Conservation (phyloP, 495 filamentous ascomycete species). For the Letharia lupina region DNA sequence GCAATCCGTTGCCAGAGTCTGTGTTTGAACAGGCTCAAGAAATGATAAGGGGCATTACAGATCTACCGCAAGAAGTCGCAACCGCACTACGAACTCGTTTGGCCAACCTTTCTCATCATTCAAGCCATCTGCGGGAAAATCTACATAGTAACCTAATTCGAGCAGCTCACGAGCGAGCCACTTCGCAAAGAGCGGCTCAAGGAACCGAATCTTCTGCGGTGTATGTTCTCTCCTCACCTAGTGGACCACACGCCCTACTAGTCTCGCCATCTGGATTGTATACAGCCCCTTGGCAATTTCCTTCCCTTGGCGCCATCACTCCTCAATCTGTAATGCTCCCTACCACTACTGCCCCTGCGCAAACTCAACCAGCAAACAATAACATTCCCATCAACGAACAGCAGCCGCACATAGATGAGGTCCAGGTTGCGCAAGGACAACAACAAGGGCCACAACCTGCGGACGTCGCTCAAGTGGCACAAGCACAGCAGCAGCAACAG, state of each 20-base stretch:
- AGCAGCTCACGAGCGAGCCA: constrained; percentile 20
- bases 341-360: constrained; percentile 8
- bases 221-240: constrained; percentile 54
- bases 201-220: constrained; percentile 36
- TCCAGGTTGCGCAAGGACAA: constrained; percentile 13
- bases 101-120: constrained; percentile 13
- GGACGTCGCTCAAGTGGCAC: constrained; percentile 11
- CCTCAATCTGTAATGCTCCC: constrained; percentile 6
- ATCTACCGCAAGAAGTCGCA: constrained; percentile 5
- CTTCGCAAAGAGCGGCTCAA: constrained; percentile 13
- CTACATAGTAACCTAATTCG: constrained; percentile 1
- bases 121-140: constrained; percentile 8
- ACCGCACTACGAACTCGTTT: constrained; percentile 9
- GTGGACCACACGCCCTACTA: constrained; percentile 51
- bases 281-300: constrained; percentile 31
- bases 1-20: constrained; percentile 24
- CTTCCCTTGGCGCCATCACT: constrained; percentile 6
- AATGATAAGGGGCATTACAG: constrained; percentile 18
- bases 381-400: constrained; percentile 9
- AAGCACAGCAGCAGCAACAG: constrained; percentile 20
- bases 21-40: constrained; percentile 22
- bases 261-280: constrained; percentile 42
- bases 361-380: constrained; percentile 29
- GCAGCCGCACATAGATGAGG: constrained; percentile 2
- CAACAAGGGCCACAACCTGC: constrained; percentile 12